phyloP scores from a whole-genome alignment of 352 stramenopile species.

The Phytophthora cajani region DNA sequence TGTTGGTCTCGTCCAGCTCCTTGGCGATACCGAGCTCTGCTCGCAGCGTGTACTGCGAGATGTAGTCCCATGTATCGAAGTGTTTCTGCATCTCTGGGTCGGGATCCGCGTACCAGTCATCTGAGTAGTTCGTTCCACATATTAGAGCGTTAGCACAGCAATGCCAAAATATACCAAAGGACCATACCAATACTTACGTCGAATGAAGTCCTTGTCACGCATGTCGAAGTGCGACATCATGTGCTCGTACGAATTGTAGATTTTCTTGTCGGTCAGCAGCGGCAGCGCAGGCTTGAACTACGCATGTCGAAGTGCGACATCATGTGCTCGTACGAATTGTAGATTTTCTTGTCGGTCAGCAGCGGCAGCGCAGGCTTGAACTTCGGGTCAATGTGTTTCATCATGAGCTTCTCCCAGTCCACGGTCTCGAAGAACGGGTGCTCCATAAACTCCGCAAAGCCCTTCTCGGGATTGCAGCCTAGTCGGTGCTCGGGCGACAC shows the following conservation, averaged over 20 bases:
- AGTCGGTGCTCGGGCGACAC: constrained; percentile 76
- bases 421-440: constrained; percentile 89
- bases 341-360: constrained; percentile 84
- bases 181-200: constrained; percentile 56
- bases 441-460: constrained; percentile 88
- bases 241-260: constrained; percentile 87
- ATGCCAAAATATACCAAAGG: background rate
- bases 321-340: constrained; percentile 88
- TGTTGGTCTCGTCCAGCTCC: constrained; percentile 87
- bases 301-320: constrained; percentile 89
- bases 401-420: constrained; percentile 89
- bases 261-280: constrained; percentile 78
- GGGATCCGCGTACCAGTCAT: constrained; percentile 83
- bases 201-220: constrained; percentile 85
- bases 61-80: constrained; percentile 90
- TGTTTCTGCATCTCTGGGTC: constrained; percentile 83
- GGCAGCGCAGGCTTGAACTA: constrained; percentile 73
- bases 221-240: constrained; percentile 91
- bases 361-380: constrained; percentile 72
- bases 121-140: constrained; percentile 23
- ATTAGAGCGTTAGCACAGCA: background rate
- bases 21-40: constrained; percentile 83
- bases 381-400: constrained; percentile 87
- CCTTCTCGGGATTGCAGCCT: constrained; percentile 74
- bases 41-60: constrained; percentile 83